phyloP scores from a whole-genome alignment of 352 stramenopile genomes.

The Globisporangium middletonii region DNA sequence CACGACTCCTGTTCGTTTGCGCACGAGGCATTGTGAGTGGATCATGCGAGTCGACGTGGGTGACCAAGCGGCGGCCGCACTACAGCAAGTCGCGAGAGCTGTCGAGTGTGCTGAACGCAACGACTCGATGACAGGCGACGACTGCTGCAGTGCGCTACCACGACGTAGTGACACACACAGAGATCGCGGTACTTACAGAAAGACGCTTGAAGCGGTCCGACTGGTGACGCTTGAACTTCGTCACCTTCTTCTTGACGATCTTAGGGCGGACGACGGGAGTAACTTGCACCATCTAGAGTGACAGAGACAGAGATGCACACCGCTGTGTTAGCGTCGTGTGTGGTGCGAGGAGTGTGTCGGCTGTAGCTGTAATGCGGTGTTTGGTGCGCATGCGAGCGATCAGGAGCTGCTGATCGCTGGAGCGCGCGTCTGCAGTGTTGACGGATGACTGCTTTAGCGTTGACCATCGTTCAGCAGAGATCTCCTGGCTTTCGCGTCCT shows the following conservation, averaged over 20 bases:
- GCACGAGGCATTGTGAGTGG: not conserved
- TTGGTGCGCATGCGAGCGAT: no score
- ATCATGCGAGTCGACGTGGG: not conserved
- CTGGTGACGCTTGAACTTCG: constrained; percentile 99
- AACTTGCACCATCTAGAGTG: constrained; percentile 85
- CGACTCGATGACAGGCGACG: not conserved
- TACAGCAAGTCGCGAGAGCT: no score
- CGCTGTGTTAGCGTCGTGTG: not conserved
- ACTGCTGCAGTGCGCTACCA: not conserved
- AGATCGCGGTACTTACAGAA: constrained; percentile 47
- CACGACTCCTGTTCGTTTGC: constrained; percentile 75
- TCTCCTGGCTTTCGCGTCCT: no score
- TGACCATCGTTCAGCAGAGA: no score
- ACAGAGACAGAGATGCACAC: no score
- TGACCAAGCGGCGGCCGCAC: not conserved
- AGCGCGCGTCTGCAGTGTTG: no score
- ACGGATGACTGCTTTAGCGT: no score
- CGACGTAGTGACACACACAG: not conserved
- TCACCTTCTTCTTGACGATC: constrained; percentile 99
- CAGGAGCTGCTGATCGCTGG: no score
- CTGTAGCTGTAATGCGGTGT: not conserved
- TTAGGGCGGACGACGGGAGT: constrained; percentile 85
- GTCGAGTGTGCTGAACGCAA: no score
- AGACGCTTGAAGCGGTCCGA: constrained; percentile 98
- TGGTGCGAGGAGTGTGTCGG: not conserved